phyloP scores from a whole-genome alignment of 179 eudicot species.

The Spinacia oleracea region DNA sequence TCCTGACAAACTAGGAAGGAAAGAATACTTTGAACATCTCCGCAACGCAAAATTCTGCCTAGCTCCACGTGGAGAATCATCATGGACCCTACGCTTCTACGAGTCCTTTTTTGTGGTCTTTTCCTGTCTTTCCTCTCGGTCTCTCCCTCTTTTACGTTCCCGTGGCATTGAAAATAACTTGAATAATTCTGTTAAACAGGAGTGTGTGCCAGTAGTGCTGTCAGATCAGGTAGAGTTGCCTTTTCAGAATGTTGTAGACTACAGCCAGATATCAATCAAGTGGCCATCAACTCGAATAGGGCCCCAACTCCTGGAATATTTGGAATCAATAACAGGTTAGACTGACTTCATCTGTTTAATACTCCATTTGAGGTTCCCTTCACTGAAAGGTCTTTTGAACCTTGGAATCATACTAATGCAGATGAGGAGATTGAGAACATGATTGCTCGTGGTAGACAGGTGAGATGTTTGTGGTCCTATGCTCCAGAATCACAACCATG shows the following conservation, averaged over 20 bases:
- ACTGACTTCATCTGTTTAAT: not conserved
- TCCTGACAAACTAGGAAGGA: conserved; percentile 76
- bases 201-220: conserved; percentile 89
- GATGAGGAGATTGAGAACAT: conserved; percentile 74
- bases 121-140: conserved; percentile 6
- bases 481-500: conserved; percentile 73
- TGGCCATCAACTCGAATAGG: conserved; percentile 87
- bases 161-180: not conserved
- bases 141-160: not conserved
- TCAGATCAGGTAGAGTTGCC: conserved; percentile 89
- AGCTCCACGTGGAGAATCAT: conserved; percentile 98
- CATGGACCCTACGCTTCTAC: conserved; percentile 96
- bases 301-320: conserved; percentile 70
- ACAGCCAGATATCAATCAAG: conserved; percentile 78
- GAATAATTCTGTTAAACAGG: conserved; percentile 50
- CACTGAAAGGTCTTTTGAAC: not conserved
- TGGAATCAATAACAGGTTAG: conserved; percentile 85
- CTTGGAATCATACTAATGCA: conserved; percentile 28
- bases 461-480: conserved; percentile 82
- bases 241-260: conserved; percentile 82
- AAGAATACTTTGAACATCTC: conserved; percentile 82
- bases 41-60: conserved; percentile 93
- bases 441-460: conserved; percentile 66
- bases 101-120: conserved; percentile 90
- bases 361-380: not conserved